Evolutionary conservation across 306 rosid genomes (phyloP).

Genomic region (Ochetophila trinervis): DNA sequence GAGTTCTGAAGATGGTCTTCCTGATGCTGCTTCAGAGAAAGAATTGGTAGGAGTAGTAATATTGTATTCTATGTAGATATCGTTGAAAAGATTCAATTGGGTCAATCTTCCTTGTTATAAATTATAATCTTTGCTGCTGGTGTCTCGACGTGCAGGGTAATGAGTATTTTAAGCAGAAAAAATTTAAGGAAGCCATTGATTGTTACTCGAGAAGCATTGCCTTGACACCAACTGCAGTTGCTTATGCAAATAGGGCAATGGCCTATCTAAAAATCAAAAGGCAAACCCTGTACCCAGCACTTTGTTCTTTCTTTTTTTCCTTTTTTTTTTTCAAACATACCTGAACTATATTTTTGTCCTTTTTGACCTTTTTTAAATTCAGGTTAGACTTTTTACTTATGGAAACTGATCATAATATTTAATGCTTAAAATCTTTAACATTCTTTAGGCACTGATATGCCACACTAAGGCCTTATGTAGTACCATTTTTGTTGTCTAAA

Average conservation of each 20-base stretch:
- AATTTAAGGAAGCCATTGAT: conserved; percentile 81
- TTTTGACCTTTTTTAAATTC: neutral
- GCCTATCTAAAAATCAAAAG: conserved; percentile 79
- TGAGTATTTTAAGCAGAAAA: conserved; percentile 89
- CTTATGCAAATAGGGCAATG: conserved; percentile 95
- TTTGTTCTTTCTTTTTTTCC: too few species aligned
- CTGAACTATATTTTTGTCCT: too few species aligned
- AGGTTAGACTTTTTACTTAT: conserved; percentile 3
- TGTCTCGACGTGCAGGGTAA: conserved; percentile 63
- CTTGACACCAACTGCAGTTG: conserved; percentile 86
- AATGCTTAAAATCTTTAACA: conserved; percentile 4
- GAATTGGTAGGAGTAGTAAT: conserved; percentile 54
- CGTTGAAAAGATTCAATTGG: neutral
- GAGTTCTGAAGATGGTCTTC: conserved; percentile 49
- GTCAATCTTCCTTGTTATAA: conserved; percentile 2
- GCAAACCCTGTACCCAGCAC: conserved; percentile 30
- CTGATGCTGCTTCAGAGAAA: conserved; percentile 87
- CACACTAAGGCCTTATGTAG: neutral
- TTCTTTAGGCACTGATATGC: neutral
- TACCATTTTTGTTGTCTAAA: neutral
- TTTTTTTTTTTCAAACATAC: too few species aligned
- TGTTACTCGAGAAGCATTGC: conserved; percentile 96
- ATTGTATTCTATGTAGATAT: neutral
- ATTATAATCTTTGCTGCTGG: conserved; percentile 17
- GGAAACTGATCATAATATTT: neutral